Evolutionary conservation across 176 grass and related monocot species (phyloP), one percentile per base, ranked within the genome.

Genomic region (Lolium multiflorum): DNA sequence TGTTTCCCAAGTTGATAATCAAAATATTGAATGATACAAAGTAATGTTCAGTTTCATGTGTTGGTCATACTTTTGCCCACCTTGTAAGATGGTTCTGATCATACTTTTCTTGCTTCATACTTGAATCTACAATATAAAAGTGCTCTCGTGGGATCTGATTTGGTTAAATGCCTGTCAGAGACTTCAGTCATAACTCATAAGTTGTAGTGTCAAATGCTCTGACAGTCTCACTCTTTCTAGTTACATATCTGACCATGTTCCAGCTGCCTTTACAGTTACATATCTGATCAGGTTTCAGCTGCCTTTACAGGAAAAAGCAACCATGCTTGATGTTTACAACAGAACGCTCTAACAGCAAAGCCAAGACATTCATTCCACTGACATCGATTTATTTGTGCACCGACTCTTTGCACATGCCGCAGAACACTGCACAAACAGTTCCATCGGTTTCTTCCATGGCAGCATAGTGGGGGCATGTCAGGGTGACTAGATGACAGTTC

Each of bases 241-340:
- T 89, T 90, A 17, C 52, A 56, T 64, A 37, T 77, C 77, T 92
- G 61, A 87, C 80, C 56, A 72, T 78, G 78, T 90, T 81, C 83
- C 71, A 81, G 81, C 58, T 89, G 24, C 88, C 59, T 80, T 92
- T 89, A 55, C 96, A 98, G 93, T 89, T 90, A 17, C 52, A 56
- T 64, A 37, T 77, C 77, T 92, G 61, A 87, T 83, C 56, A 72
- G 72, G 78, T 90, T 81, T 83, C 71, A 81, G 81, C 58, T 89
- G 24, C 88, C 59, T 80, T 92, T 89, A 55, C 96, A 98, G 93
- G 93, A 94, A 39, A 98, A 94, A 83, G 60, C 82, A 51, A 90
- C 70, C 47, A 91, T 94, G 78, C 93, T 94, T 86, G 91, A 98
- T 78, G 76, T 63, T 20, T 82, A 96, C 92, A 92, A 79, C 82